Evolutionary conservation across 2,329 filamentous ascomycete genomes (phyloP), one percentile per base, ranked within the genome.

Genomic region (Aspergillus phoenicis): DNA sequence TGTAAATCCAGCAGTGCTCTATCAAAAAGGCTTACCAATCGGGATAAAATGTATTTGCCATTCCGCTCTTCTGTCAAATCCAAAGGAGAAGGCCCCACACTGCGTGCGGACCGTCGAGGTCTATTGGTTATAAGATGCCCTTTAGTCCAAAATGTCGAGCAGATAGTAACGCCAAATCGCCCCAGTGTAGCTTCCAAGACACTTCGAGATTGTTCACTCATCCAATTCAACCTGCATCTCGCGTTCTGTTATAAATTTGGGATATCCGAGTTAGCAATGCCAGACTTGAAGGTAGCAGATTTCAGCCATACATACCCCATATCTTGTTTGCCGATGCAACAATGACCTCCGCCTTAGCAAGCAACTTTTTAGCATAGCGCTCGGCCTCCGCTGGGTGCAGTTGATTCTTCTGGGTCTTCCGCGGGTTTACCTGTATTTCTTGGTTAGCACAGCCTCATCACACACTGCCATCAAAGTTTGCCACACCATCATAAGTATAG

Each of bases 401-500:
- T 38, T 84, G 82, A 82, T 76, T 73, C 59, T 74, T 70, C 61
- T 74, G 71, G 48, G 70, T 63, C 68, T 89, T 90, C 67, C 84
- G 87, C 17, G 88, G 87, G 77, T 90, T 89, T 4, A 87, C 87
- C 85, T 88, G 59, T 36, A 51, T 26, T n/a, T 22, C 28, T 51
- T 43, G 59, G 33, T 55, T 26, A 39, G 36, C 26, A 47, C 38
- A 5, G 33, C 38, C 45, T 39, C 8, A 24, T 39, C 22, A n/a
- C 10, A 57, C 13, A n/a, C 24, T 20, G 11, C 13, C 33, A 7
- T 28, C 5, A 11, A 52, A 26, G 8, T 38, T 15, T 11, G 26
- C 39, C 79, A 66, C 69, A 87, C 87, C 82, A 90, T 88, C 80
- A 90, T 84, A 54, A 93, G 78, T n/a, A 93, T 78, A 6, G 89